These are phyloP conservation scores for Phytophthora pini DNA, from an alignment of 352 stramenopile species.

Conservation along the genomic window DNA sequence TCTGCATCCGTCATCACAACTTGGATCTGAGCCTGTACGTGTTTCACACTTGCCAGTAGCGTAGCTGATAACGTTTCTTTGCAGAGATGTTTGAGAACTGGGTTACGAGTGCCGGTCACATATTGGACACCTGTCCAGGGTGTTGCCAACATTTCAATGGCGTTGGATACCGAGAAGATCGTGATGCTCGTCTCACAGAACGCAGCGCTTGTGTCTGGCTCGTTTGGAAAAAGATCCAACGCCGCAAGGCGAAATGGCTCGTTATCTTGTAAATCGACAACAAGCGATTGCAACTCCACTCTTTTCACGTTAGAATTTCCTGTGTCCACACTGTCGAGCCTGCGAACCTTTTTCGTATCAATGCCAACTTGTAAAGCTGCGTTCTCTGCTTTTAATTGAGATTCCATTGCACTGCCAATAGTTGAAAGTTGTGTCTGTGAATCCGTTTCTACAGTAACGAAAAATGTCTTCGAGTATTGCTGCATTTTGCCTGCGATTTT, in stretches of 20 bases:
- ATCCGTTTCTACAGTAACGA: neutral
- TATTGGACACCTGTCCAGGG: conserved; percentile 13
- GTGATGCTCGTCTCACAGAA: conserved; percentile 21
- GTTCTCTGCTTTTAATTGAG: neutral
- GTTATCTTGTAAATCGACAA: conserved; percentile 12
- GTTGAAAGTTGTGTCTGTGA: neutral
- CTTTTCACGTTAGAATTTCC: neutral
- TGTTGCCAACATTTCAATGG: conserved; percentile 8
- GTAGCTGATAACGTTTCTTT: conserved; percentile 5
- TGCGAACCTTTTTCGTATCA: neutral
- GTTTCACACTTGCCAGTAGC: neutral
- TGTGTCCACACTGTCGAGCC: neutral
- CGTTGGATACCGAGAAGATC: conserved; percentile 13
- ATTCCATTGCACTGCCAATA: neutral
- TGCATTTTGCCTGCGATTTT: conserved; percentile 2
- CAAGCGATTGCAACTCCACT: conserved; percentile 8
- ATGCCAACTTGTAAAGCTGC: neutral
- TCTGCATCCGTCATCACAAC: conserved; percentile 4
- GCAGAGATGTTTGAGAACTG: conserved; percentile 12
- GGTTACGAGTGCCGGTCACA: conserved; percentile 9
- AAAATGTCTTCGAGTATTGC: conserved; percentile 13
- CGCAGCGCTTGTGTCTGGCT: neutral
- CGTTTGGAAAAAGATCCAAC: conserved; percentile 4
- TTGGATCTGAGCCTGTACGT: conserved; percentile 3
- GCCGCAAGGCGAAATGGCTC: conserved; percentile 14